Evolutionary conservation across 2,329 filamentous ascomycete genomes (phyloP).

Genomic region (Penicillium sumatraense): DNA sequence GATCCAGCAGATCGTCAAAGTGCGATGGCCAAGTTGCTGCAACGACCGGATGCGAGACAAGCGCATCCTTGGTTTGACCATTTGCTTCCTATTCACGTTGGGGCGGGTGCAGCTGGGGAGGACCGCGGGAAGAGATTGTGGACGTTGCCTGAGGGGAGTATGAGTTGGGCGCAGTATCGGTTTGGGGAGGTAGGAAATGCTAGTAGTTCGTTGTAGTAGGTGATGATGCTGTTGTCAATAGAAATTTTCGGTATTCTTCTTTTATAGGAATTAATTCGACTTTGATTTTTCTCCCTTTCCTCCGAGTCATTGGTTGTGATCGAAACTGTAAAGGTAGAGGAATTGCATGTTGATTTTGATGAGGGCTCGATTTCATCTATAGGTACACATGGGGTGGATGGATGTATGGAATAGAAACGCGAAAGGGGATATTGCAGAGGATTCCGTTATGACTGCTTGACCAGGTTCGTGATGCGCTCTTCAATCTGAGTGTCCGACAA

Average conservation of each 20-base stretch:
- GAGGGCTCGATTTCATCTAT: slow-evolving; percentile 42
- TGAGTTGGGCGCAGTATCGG: slow-evolving; percentile 61
- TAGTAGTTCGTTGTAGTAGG: slow-evolving; percentile 30
- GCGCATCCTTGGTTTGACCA: slow-evolving; percentile 70
- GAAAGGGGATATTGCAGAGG: slow-evolving; percentile 29
- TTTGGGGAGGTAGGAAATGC: slow-evolving; percentile 47
- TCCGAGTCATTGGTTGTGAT: not conserved
- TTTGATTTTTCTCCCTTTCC: not conserved
- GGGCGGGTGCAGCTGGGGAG: slow-evolving; percentile 58
- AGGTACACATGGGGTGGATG: slow-evolving; percentile 37
- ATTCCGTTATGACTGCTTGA: slow-evolving; percentile 54
- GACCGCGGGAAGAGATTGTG: slow-evolving; percentile 53
- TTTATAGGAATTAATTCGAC: too few relatives aligned
- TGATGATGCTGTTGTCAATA: not conserved
- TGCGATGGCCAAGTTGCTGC: slow-evolving; percentile 52
- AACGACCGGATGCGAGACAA: slow-evolving; percentile 59
- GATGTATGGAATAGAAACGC: slow-evolving; percentile 17
- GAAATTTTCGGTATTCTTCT: not conserved
- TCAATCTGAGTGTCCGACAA: slow-evolving; percentile 74
- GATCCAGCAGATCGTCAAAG: slow-evolving; percentile 48
- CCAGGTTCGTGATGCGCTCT: slow-evolving; percentile 66
- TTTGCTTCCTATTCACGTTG: slow-evolving; percentile 63
- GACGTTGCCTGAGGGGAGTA: slow-evolving; percentile 55
- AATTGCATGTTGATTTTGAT: slow-evolving; percentile 11
- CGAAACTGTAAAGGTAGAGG: not conserved